Evolutionary conservation across 2,329 filamentous ascomycete species (phyloP), one percentile per base, ranked within the genome.

Genomic region (Sporothrix globosa): DNA sequence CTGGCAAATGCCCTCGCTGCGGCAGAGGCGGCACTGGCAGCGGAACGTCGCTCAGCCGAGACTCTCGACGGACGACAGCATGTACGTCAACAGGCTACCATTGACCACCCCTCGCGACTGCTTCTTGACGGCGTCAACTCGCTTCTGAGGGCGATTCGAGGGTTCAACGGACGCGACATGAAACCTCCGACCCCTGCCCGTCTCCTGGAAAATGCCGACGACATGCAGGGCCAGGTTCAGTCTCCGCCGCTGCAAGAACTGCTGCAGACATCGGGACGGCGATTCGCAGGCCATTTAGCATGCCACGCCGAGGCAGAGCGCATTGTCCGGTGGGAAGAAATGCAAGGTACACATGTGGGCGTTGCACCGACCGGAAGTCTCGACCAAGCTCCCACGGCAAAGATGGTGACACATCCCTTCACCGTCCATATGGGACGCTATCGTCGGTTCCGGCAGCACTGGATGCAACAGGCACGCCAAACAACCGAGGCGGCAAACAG

Each of bases 401-500:
- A 7, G 13, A 46, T 70, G 30, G 63, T 72, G 50, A 72, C 71
- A n/a, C 73, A 71, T 34, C 74, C 74, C 0, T 74, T 72, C 60
- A 74, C 74, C 0, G 46, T 67, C 1, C 65, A 50, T 24, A 74
- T 73, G 72, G 70, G 61, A 3, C 63, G 67, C 21, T 74, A 69
- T 68, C 73, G 73, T 10, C 70, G 41, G 13, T 41, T 70, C 9
- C 71, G 71, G 11, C 46, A 61, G 24, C 41, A 21, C 53, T 74
- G 73, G 71, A 71, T 73, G 73, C 69, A 71, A 2, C 34, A 71
- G 61, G 74, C 74, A 0, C 73, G 74, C 19, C n/a, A 7, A 2
- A 19, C 24, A 0, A 67, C 67, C 14, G 72, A 73, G 61, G 53
- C 48, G 1, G 53, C 39, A 21, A 21, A 71, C 30, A 17, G 21